A percentile compares a stretch with the other conserved stretches of the same genome.
phyloP scores from a whole-genome alignment of 148 eudicot genomes.

The Polygonum aviculare region DNA sequence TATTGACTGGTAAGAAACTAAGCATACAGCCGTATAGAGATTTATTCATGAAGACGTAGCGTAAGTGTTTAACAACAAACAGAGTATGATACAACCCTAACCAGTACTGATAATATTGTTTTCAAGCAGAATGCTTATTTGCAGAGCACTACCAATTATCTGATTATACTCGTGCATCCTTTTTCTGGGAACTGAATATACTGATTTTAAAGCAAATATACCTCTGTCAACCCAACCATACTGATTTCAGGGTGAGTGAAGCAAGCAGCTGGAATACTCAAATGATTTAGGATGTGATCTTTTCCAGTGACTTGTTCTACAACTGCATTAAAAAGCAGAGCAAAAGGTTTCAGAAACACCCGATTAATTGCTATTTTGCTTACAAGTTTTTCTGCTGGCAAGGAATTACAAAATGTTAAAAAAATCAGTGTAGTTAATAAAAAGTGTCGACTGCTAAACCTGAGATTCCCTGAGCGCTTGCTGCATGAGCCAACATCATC shows the following conservation, averaged over 20 bases:
- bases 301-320: constrained; percentile 93
- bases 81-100: not conserved
- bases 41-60: not conserved
- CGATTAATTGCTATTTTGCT: not conserved
- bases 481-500: constrained; percentile 99
- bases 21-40: not conserved
- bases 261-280: constrained; percentile 98
- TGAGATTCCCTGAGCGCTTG: constrained; percentile 99
- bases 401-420: not conserved
- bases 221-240: constrained; percentile 99
- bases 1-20: not conserved
- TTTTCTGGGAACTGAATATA: not conserved
- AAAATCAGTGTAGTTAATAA: not conserved
- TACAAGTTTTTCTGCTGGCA: not conserved
- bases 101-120: not conserved
- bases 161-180: not conserved
- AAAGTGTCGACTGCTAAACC: constrained; percentile 28
- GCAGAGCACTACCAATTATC: not conserved
- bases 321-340: constrained; percentile 26
- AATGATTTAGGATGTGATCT: constrained; percentile 89
- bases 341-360: not conserved
- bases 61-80: not conserved
- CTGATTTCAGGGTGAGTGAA: constrained; percentile 99
- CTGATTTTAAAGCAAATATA: constrained; percentile 14
- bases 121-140: not conserved